Conservation (phyloP, 805 yeast species). For the Debaryomyces castellii region DNA sequence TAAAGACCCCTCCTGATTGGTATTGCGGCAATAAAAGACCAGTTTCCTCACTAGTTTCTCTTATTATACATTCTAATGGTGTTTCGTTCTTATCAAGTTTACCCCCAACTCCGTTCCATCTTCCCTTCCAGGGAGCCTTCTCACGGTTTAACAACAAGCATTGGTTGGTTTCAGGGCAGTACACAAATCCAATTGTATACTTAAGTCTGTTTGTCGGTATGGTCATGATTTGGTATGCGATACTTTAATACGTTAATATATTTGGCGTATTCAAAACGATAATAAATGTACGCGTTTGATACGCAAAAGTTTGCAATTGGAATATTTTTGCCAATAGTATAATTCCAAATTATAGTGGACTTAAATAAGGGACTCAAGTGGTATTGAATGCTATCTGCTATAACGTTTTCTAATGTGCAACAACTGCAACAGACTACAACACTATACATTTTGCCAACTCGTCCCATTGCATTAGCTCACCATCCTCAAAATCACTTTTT, state of each 20-base stretch:
- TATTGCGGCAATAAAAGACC: slow-evolving; percentile 31
- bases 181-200: slow-evolving; percentile 26
- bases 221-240: background rate
- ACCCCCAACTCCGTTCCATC: slow-evolving; percentile 50
- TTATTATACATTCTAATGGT: slow-evolving; percentile 37
- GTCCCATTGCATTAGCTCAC: slow-evolving; percentile 10
- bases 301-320: background rate
- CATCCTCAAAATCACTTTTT: background rate
- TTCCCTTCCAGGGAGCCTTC: slow-evolving; percentile 47
- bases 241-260: background rate
- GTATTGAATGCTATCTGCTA: too few species aligned
- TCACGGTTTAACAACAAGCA: slow-evolving; percentile 38
- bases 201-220: slow-evolving; percentile 6
- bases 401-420: too few species aligned
- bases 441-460: slow-evolving; percentile 13
- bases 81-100: slow-evolving; percentile 35
- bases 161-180: slow-evolving; percentile 28
- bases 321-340: background rate
- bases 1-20: slow-evolving; percentile 31
- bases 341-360: background rate
- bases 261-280: too few species aligned
- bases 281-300: too few species aligned
- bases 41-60: slow-evolving; percentile 44
- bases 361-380: too few species aligned
- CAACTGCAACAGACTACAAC: too few species aligned